Evolutionary conservation across 2,329 filamentous ascomycete species (phyloP), one percentile per base, ranked within the genome.

Genomic region (Rutstroemia sp.): DNA sequence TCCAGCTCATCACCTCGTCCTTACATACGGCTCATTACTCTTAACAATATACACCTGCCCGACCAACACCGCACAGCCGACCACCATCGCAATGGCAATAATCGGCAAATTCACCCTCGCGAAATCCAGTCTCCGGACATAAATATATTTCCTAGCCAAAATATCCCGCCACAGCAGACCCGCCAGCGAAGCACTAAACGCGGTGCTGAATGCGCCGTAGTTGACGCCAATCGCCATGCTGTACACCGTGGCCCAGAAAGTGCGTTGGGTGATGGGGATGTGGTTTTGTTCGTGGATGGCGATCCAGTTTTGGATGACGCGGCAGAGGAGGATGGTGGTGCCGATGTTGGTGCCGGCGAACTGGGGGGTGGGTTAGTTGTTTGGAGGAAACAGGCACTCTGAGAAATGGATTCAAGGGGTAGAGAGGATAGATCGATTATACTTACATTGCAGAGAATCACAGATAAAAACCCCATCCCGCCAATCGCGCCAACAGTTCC

Each of bases 291-390:
- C 55, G 61, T 86, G 82, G 42, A 89, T 87, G 1, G 72, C 64
- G 60, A 80, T 73, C 87, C 87, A 89, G 0, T 80, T 73, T 66
- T 89, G 86, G 10, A 89, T 80, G 6, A 89, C 78, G 3, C 86
- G 82, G 8, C 80, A 88, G 1, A 89, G 75, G 0, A 89, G 78
- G 64, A 90, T 89, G 0, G 86, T 86, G 0, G 86, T 88, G 37
- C 87, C 86, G 52, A 89, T 89, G 61, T 89, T 89, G 1, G 87
- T 89, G 17, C 87, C 87, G 0, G 87, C 84, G 62, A 89, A 89
- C 84, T 89, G 59, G 9, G 45, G 19, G 12, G 56, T 37, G 19
- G 19, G 48, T 68, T 56, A 67, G 57, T 47, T 55, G 27, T 41
- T 49, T 19, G 41, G 12, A 14, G 12, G 4, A 4, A 23, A 4